These are phyloP conservation scores for Pulicaria dysenterica DNA, from an alignment of 129 eudicot species.

Conservation along the genomic window DNA sequence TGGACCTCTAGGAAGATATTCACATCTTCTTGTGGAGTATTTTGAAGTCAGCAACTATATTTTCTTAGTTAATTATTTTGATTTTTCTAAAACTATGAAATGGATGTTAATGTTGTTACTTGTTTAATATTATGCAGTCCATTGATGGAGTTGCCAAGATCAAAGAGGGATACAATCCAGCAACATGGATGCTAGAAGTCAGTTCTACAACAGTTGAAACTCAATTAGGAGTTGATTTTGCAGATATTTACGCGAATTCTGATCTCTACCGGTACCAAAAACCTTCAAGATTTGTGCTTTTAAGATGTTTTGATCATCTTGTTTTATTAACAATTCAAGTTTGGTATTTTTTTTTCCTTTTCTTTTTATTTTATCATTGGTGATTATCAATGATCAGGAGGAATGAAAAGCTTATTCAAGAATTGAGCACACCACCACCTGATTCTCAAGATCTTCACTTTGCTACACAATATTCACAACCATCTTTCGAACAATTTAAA, in stretches of 20 bases:
- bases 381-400: conserved; percentile 45
- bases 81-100: background rate
- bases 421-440: conserved; percentile 56
- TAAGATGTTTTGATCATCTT: background rate
- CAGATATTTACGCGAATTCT: conserved; percentile 58
- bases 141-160: conserved; percentile 70
- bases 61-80: background rate
- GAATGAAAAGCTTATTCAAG: conserved; percentile 51
- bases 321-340: background rate
- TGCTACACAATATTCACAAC: conserved; percentile 68
- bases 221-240: conserved; percentile 61
- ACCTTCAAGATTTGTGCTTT: background rate
- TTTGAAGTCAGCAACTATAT: conserved; percentile 52
- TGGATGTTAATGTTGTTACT: background rate
- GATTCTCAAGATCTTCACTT: conserved; percentile 68
- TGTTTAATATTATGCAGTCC: conserved; percentile 33
- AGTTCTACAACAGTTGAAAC: conserved; percentile 54
- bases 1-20: conserved; percentile 65
- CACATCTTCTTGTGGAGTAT: conserved; percentile 60
- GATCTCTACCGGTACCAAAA: conserved; percentile 50
- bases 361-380: background rate
- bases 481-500: conserved; percentile 56
- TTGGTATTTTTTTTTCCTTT: background rate
- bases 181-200: conserved; percentile 88
- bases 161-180: conserved; percentile 73